These are phyloP conservation scores for Annona squamosa DNA, from an alignment of 164 flowering plant species.

Conservation along the genomic window DNA sequence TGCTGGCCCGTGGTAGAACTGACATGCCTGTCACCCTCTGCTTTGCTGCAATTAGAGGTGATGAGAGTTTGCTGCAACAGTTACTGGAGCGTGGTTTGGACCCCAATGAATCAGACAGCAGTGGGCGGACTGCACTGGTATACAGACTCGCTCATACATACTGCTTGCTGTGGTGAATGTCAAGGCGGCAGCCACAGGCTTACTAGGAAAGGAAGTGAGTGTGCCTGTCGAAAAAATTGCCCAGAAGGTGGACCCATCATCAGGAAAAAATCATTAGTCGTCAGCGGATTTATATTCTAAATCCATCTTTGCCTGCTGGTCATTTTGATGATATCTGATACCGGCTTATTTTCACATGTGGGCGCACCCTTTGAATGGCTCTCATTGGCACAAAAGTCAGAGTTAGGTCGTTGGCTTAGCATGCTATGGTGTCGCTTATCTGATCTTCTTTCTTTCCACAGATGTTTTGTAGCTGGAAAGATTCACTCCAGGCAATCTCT, in stretches of 20 bases:
- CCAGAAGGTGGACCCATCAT: not conserved
- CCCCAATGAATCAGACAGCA: slow-evolving; percentile 79
- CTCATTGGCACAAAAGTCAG: not conserved
- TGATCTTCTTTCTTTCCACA: not conserved
- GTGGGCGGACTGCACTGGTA: slow-evolving; percentile 77
- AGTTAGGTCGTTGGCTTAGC: not conserved
- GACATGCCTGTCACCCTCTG: slow-evolving; percentile 84
- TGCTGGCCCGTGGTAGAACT: slow-evolving; percentile 81
- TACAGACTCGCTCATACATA: slow-evolving; percentile 3
- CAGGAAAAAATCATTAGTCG: not conserved
- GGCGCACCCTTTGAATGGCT: not conserved
- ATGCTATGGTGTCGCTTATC: not conserved
- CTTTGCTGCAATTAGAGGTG: slow-evolving; percentile 78
- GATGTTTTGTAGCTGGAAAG: not conserved
- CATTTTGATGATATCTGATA: too few relatives aligned
- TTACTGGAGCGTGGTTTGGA: slow-evolving; percentile 71
- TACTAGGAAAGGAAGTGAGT: not conserved
- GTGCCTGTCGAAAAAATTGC: not conserved
- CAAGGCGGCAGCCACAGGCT: too few relatives aligned
- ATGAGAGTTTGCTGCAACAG: slow-evolving; percentile 57
- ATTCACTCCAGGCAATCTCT: not conserved
- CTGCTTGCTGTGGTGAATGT: not conserved
- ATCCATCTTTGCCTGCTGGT: not conserved
- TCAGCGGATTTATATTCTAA: not conserved
- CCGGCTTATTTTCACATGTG: not conserved